Evolutionary conservation across 2,329 filamentous ascomycete species (phyloP), one percentile per base, ranked within the genome.

Genomic region (Dothistroma pini): DNA sequence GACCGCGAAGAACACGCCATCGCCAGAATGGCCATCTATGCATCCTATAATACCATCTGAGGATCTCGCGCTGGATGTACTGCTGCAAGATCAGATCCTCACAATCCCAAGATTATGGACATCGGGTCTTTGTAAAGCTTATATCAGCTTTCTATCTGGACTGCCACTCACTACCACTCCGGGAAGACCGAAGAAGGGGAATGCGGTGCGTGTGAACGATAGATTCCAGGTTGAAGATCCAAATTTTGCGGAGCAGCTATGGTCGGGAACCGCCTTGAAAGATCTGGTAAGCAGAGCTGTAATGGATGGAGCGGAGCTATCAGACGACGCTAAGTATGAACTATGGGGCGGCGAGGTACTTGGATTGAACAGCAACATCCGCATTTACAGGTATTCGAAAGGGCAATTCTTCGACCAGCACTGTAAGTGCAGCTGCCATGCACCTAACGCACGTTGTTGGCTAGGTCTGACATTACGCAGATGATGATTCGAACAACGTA

Each of bases 331-430:
- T 56, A 72, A 74, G 35, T 71, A 66, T 19, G 69, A 76, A 25
- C 70, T 80, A 52, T 96, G 91, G 90, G 91, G 90, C 60, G 92
- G 92, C 31, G 83, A 91, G 54, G 86, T 90, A 29, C 53, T 96
- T n/a, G 92, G 92, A 0, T 77, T 97, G 62, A 96, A 91, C 75
- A 86, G 90, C 9, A 96, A 96, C 67, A 96, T 97, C 58, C 83
- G 93, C 35, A 85, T 97, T 32, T 97, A 97, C 77, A 85, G 93
- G 22, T 97, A 97, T 75, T 84, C 83, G 0, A 85, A 88, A 66
- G 91, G 90, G 0, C 92, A 97, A 73, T 96, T 93, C 74, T 97
- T 97, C 74, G 92, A 92, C 71, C 88, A 90, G 69, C 93, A 97
- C 74, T 97, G 91, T 93, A 83, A 70, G 88, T 83, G 19, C n/a